These are phyloP conservation scores for Musa itinerans DNA, from an alignment of 176 grass and related monocot genomes.

Conservation along the genomic window DNA sequence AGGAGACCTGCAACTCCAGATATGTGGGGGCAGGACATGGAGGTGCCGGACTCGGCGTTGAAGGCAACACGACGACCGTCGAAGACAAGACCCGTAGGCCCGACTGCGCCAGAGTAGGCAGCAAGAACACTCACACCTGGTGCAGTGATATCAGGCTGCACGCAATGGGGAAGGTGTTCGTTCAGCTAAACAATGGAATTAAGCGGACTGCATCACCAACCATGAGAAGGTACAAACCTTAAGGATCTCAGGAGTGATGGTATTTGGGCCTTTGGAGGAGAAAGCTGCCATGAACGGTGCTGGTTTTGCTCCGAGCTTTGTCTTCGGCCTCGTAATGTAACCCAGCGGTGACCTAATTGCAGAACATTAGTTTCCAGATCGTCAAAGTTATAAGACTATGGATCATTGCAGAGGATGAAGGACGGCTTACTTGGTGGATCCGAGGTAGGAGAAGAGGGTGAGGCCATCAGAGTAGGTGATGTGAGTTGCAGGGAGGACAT, in stretches of 20 bases:
- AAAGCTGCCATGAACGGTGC: conserved; percentile 17
- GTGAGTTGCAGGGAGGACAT: conserved; percentile 19
- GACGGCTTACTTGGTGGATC: not conserved
- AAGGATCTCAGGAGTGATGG: conserved; percentile 5
- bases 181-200: not conserved
- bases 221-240: conserved; percentile 4
- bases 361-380: no score
- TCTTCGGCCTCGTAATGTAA: not conserved
- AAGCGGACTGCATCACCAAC: not conserved
- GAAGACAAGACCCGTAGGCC: not conserved
- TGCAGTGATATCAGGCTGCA: conserved; percentile 20
- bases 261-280: conserved; percentile 11
- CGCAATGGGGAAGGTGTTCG: not conserved
- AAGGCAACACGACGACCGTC: conserved; percentile 6
- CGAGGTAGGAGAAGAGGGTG: conserved; percentile 14
- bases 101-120: not conserved
- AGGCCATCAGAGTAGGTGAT: conserved; percentile 9
- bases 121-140: conserved; percentile 14
- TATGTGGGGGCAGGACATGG: conserved; percentile 14
- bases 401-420: no score
- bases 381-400: not conserved
- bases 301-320: not conserved
- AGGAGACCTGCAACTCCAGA: conserved; percentile 15
- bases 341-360: not conserved
- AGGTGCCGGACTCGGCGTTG: conserved; percentile 6